Percentiles rank a stretch among this genome's conserved stretches.
These are phyloP conservation scores for Trifolium dubium DNA, from an alignment of 306 rosid genomes.

Conservation along the genomic window DNA sequence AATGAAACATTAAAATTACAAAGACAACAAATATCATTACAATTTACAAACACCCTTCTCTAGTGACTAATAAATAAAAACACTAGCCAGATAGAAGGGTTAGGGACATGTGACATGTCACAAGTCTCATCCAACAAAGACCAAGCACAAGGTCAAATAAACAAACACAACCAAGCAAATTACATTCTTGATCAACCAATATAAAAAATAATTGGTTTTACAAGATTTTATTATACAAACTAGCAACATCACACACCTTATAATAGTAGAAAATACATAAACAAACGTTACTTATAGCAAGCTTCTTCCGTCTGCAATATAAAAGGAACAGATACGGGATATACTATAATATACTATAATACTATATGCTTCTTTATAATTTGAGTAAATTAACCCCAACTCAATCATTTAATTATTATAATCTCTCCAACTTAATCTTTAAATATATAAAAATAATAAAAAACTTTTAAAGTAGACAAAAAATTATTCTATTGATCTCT, in stretches of 20 bases:
- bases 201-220: slow-evolving; percentile 29
- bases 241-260: background rate
- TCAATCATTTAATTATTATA: background rate
- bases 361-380: background rate
- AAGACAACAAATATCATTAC: background rate
- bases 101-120: background rate
- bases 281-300: background rate
- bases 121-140: background rate
- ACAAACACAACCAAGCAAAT: background rate
- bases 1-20: background rate
- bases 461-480: background rate
- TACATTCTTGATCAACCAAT: slow-evolving; percentile 37
- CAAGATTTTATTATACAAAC: slow-evolving; percentile 33
- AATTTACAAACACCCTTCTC: background rate
- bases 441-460: background rate
- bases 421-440: background rate
- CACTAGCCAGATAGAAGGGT: slow-evolving; percentile 30
- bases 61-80: slow-evolving; percentile 34
- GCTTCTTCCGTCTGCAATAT: slow-evolving; percentile 30
- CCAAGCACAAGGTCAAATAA: background rate
- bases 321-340: slow-evolving; percentile 23
- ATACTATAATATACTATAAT: no score
- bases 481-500: background rate
- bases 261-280: background rate
- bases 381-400: background rate